phyloP scores from a whole-genome alignment of 306 rosid species.

The Pterocarpus santalinus region DNA sequence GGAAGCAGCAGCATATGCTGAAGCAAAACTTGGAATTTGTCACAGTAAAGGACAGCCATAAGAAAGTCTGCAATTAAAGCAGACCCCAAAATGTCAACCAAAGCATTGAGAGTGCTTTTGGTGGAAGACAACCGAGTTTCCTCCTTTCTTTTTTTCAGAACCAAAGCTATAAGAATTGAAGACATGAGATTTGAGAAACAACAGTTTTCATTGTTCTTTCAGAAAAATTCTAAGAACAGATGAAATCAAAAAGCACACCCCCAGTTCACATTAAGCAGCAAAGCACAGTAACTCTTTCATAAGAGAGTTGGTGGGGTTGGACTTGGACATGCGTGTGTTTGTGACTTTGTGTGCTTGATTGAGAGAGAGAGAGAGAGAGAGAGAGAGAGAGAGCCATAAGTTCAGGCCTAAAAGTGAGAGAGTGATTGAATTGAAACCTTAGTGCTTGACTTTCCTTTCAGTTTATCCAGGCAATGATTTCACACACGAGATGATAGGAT shows the following conservation, averaged over 20 bases:
- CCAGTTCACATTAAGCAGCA: constrained; percentile 46
- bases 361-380: not conserved
- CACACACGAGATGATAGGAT: not conserved
- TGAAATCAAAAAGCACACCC: constrained; percentile 57
- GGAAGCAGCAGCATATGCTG: constrained; percentile 49
- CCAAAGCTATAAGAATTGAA: constrained; percentile 47
- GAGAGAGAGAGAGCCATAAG: not conserved
- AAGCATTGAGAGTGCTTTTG: constrained; percentile 33
- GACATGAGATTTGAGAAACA: constrained; percentile 54
- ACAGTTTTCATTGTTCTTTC: constrained; percentile 44
- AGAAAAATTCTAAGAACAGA: constrained; percentile 44
- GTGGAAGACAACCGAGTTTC: constrained; percentile 35
- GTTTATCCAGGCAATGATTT: constrained; percentile 45
- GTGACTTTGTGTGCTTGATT: not conserved
- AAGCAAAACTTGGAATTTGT: constrained; percentile 52
- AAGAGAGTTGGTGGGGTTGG: constrained; percentile 59
- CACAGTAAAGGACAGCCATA: constrained; percentile 50
- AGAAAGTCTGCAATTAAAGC: constrained; percentile 49
- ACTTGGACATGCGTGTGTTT: constrained; percentile 41
- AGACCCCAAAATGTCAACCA: constrained; percentile 58
- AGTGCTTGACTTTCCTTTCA: constrained; percentile 54
- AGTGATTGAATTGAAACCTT: constrained; percentile 25
- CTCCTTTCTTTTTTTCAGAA: constrained; percentile 25
- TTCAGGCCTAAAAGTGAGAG: constrained; percentile 47
- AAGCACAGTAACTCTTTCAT: constrained; percentile 45